Base-by-base conservation (phyloP, 2,329 filamentous ascomycete genomes). In the Calonectria pauciramosa region DNA sequence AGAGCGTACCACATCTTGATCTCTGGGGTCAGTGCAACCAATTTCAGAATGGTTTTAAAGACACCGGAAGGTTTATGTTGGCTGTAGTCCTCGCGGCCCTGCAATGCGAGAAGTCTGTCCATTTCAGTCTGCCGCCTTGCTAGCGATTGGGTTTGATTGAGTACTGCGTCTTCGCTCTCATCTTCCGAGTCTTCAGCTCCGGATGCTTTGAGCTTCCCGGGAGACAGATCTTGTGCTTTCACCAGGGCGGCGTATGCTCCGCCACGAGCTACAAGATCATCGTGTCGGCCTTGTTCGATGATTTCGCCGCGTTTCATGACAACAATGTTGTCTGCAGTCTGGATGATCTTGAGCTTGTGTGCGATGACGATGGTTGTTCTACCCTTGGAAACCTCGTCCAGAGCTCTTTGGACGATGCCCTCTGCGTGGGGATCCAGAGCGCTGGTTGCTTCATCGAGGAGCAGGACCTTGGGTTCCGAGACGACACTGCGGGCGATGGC, bases 331-430 rank as follows among this genome's bases (percentile, higher is more conserved):
- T 94, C 91, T 0, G 92, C 92, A 64, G 89, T 85, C 75, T 88
- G 88, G 68, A 91, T 90, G 0, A 90, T 91, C 0, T 88, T 87
- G 2, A 92, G 84, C 4, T 89, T 85, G 82, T 92, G 91, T 0
- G 92, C 92, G 60, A 94, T 92, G 20, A 92, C 87, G 38, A 94
- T 90, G 0, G 91, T 93, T 0, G 92, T 94, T 7, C 91, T 86
- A 44, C 88, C 87, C 60, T 86, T 83, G 0, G 90, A 90, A 0
- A 91, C 86, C 20, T 85, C 85, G 65, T 89, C 87, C 11, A 92
- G 85, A 0, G 90, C 90, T 28, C 86, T 82, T 75, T 92, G 90
- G 0, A 92, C 90, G 20, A 89, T 85, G 1, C 85, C 82, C 54
- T 88, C 86, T 3, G 86, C 83, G 16, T 86, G 82, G 0, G 83